Base-by-base conservation (phyloP, 1,284 basidiomycete genomes). In the Pseudozyma sp. region DNA sequence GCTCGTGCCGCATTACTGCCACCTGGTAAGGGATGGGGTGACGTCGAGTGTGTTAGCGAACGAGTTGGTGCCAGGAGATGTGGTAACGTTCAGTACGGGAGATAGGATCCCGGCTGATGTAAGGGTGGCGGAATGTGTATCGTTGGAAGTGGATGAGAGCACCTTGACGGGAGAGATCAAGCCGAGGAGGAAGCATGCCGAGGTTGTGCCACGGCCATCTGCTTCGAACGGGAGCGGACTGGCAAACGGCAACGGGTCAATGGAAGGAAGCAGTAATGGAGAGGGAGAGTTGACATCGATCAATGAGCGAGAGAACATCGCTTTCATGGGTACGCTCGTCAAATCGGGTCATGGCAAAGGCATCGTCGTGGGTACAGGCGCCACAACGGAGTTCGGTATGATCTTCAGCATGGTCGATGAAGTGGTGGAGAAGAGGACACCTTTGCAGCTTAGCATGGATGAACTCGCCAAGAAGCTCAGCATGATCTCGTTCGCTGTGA, bases 331-430 rank as follows among this genome's bases (percentile, higher is more conserved):
- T 4, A 98, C 95, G 1, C 86, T 98, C 40, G 95, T 98, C n/a
- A 89, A 94, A 70, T 94, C 91, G 82, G 95, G 95, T 5, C 88
- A 93, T 70, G 96, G 94, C 0, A 88, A 89, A 39, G 96, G 95
- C 2, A 88, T 98, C 43, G 94, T 97, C 2, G 92, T 98, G 69
- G 94, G 92, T 3, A 98, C 92, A 0, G 96, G 96, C 3, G 88
- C 89, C 5, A 89, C 92, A 67, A 96, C 94, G 1, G 96, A 99
- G 83, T 97, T 98, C 85, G 96, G 96, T 18, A 91, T 95, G 65
- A 94, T 99, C 76, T 98, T 99, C 85, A 90, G 91, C 19, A 97
- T 98, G 94, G 95, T 98, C 92, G 94, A 98, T 86, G 93, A 97
- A 82, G 92, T 97, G 45, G 92, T 95, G 72, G 95, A 97, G 86